Conservation (phyloP, 129 eudicot species). For the Flaveria bidentis region DNA sequence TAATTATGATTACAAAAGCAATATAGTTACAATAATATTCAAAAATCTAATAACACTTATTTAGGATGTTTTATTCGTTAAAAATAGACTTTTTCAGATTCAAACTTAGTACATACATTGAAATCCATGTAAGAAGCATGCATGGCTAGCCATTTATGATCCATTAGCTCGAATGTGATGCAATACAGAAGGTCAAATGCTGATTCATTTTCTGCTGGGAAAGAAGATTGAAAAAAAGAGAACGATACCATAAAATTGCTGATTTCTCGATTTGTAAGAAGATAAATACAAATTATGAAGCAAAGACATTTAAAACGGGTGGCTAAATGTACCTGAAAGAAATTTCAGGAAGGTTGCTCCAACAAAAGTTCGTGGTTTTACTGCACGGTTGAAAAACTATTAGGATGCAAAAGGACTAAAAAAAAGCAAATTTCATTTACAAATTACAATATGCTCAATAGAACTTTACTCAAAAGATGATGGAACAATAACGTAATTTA, state of each 20-base stretch:
- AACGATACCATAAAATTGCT: neutral
- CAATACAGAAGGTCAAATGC: slow-evolving; percentile 96
- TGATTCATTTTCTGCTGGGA: slow-evolving; percentile 70
- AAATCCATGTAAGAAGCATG: slow-evolving; percentile 99
- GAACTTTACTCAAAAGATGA: slow-evolving; percentile 6
- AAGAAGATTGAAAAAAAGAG: slow-evolving; percentile 9
- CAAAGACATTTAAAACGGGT: neutral
- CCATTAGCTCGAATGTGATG: slow-evolving; percentile 94
- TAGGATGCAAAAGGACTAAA: slow-evolving; percentile 13
- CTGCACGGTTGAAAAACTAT: slow-evolving; percentile 45
- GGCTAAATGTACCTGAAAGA: slow-evolving; percentile 67
- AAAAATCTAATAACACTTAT: neutral
- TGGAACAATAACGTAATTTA: neutral
- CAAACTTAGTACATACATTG: slow-evolving; percentile 56
- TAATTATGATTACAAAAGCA: slow-evolving; percentile 1
- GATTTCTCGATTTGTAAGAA: neutral
- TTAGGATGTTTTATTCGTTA: neutral
- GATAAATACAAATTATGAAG: neutral
- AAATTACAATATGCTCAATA: neutral
- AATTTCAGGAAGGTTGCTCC: slow-evolving; percentile 90
- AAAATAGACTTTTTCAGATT: neutral
- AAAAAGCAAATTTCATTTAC: neutral
- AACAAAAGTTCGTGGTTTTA: slow-evolving; percentile 70
- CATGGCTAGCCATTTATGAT: slow-evolving; percentile 92
- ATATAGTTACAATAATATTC: neutral